Base-by-base conservation (phyloP, 495 filamentous ascomycete genomes). In the Podospora australis region DNA sequence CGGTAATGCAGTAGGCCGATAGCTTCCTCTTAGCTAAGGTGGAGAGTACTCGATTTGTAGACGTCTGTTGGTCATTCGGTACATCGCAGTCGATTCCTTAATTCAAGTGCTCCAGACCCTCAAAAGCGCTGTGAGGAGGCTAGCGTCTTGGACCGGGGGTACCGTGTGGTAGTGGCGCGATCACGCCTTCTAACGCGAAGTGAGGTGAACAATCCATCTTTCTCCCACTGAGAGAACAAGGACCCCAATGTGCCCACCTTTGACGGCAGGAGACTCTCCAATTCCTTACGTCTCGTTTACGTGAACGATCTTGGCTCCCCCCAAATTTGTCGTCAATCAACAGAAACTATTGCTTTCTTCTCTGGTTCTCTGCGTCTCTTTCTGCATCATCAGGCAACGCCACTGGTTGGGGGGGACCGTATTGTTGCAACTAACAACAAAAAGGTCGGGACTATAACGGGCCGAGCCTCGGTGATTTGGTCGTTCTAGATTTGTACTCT, bases 121-220 rank as follows among this genome's bases (percentile, higher is more conserved):
- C n/a, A n/a, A n/a, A n/a, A 8, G 38, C 13, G 38, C 11, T 44
- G 43, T 7, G 16, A 48, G 38, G 39, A 10, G 21, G 20, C 55
- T 56, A 57, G 55, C 42, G 55, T 35, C 44, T 34, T 1, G 35
- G 32, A 44, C 45, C 25, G 38, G 38, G 38, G 38, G 14, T 20
- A 20, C 14, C 42, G 28, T 49, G 39, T 46, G 21, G 35, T 21
- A 43, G 50, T 58, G 58, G 58, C 55, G 58, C 39, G 23, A 59
- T 48, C 45, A 59, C 59, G 55, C 48, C 53, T 54, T 58, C 34
- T 54, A 19, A 49, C 52, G 52, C 55, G 49, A 55, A 53, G 52
- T 47, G 10, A 54, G 28, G 28, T 46, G 47, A 45, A 46, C 41
- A 30, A 41, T 19, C 14, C 19, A n/a, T 8, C 36, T 16, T 36